A percentile compares a stretch with the other conserved stretches of the same genome.
Conservation (phyloP, 805 yeast species). For the Nakazawaea peltata region DNA sequence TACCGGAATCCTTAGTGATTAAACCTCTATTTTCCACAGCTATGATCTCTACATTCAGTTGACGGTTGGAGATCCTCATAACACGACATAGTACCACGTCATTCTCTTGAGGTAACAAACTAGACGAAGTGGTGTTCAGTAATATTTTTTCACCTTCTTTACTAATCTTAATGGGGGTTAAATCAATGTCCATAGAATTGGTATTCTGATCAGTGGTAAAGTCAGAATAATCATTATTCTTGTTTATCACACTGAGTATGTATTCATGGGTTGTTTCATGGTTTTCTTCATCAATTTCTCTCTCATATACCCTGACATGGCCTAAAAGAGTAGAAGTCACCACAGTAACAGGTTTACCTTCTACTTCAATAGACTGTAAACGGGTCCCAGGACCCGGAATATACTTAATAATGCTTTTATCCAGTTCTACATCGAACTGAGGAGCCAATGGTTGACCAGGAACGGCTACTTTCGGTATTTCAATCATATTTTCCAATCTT, state of each 20-base stretch:
- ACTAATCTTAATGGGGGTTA: slow-evolving; percentile 13
- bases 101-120: slow-evolving; percentile 70
- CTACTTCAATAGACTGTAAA: slow-evolving; percentile 31
- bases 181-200: slow-evolving; percentile 9
- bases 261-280: slow-evolving; percentile 15
- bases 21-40: slow-evolving; percentile 34
- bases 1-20: slow-evolving; percentile 30
- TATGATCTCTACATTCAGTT: slow-evolving; percentile 72
- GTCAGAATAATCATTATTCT: slow-evolving; percentile 19
- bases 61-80: slow-evolving; percentile 53
- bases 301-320: slow-evolving; percentile 28
- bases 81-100: slow-evolving; percentile 77
- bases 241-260: slow-evolving; percentile 25
- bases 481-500: too few relatives aligned
- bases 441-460: slow-evolving; percentile 83
- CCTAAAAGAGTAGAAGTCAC: slow-evolving; percentile 61
- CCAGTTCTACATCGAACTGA: slow-evolving; percentile 28
- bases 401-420: slow-evolving; percentile 29
- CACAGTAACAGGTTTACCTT: slow-evolving; percentile 31
- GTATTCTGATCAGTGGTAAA: slow-evolving; percentile 17
- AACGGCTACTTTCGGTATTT: slow-evolving; percentile 42
- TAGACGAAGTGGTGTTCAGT: slow-evolving; percentile 19
- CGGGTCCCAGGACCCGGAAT: slow-evolving; percentile 62
- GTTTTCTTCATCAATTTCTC: slow-evolving; percentile 16
- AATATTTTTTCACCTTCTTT: slow-evolving; percentile 2